Base-by-base conservation (phyloP, 192 early-diverging fungal genomes). In the Backusella westeae region DNA sequence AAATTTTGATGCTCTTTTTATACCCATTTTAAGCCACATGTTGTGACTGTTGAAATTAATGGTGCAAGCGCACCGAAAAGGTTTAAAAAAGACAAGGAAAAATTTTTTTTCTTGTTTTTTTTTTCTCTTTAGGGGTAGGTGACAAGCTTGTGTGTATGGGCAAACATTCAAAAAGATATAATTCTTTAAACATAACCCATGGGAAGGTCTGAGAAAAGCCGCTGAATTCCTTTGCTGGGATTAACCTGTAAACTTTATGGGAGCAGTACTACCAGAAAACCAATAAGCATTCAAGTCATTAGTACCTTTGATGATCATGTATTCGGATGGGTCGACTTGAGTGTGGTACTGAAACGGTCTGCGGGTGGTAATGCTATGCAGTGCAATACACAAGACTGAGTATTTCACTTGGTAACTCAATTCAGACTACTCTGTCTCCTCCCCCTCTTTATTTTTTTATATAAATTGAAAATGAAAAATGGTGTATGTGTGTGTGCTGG, bases 171-270 rank as follows among this genome's bases (percentile, higher is more conserved):
- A 78, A 67, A 73, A 73, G 77, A 78, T 32, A 23, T 78, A 65
- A 52, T 78, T 78, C 77, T 73, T 74, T 67, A 63, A 56, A 38
- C 23, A 74, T 69, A 69, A 71, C 77, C 77, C 77, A 67, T 78
- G 77, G 77, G 77, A 78, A 78, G 77, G 77, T 78, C 77, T 78
- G 77, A 78, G 77, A 36, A 78, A 78, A 78, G 52, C 77, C 77
- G 49, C 71, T 76, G 65, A 78, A 78, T 73, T 44, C 39, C 71
- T 67, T 73, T 74, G 72, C 73, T 46, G 77, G 72, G 71, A 49
- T 19, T 67, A 74, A 74, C 72, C 66, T 69, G 77, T 63, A 38
- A 75, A 75, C 67, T 63, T 63, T 63, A 72, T 69, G 49, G 71
- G 72, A 26, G 72, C 35, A 71, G 66, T 46, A 53, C 77, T 67